phyloP scores from a whole-genome alignment of 768 basidiomycete genomes.

The Pleurotus djamor region DNA sequence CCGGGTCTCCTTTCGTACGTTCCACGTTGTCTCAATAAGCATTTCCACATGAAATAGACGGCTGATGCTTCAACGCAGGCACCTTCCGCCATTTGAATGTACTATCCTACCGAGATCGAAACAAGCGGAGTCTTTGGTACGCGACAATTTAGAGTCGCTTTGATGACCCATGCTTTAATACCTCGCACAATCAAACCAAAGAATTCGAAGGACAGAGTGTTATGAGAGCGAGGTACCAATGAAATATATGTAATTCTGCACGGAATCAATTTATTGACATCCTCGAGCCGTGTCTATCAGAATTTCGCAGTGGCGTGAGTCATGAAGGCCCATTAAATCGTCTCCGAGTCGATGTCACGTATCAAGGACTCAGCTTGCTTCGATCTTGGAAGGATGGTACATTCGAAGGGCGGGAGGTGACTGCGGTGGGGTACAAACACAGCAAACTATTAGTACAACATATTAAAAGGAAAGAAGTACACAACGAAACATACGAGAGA shows the following conservation, averaged over 20 bases:
- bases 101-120: neutral
- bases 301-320: neutral
- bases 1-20: neutral
- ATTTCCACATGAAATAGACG: too few species aligned
- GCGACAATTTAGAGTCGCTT: too few species aligned
- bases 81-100: neutral
- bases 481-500: neutral
- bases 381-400: conserved; percentile 23
- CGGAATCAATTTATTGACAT: too few species aligned
- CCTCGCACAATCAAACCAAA: too few species aligned
- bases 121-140: too few species aligned
- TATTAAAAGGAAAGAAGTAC: neutral
- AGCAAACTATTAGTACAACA: neutral
- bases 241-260: too few species aligned
- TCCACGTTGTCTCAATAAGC: neutral
- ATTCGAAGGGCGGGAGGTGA: conserved; percentile 22
- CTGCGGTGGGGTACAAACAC: too few species aligned
- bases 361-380: conserved; percentile 15
- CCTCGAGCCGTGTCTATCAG: neutral
- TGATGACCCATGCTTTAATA: too few species aligned
- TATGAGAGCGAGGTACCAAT: too few species aligned
- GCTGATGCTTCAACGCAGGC: neutral
- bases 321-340: neutral
- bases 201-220: too few species aligned
- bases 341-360: neutral